These are phyloP conservation scores for Backusella luteola DNA, from an alignment of 192 early-diverging fungal genomes.

Conservation along the genomic window DNA sequence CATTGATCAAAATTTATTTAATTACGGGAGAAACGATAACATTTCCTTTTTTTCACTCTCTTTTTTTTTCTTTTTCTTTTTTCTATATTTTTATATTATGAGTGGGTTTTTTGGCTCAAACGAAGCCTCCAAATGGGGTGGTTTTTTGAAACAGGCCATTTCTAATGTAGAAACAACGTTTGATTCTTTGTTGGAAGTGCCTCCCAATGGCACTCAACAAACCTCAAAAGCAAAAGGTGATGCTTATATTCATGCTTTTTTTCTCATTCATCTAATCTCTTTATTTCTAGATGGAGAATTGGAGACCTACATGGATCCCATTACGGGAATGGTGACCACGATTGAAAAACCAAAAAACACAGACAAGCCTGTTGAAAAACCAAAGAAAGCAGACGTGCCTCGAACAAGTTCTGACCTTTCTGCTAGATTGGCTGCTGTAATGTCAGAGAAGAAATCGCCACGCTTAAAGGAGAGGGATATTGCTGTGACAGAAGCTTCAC, in stretches of 20 bases:
- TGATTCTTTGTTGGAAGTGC: slow-evolving; percentile 65
- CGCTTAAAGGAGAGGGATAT: background rate
- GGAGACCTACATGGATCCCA: slow-evolving; percentile 46
- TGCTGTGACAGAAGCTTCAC: background rate
- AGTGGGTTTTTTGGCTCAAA: slow-evolving; percentile 24
- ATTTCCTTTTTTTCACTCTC: background rate
- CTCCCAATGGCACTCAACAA: background rate
- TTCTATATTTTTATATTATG: background rate
- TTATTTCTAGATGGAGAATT: slow-evolving; percentile 10
- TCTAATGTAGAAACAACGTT: slow-evolving; percentile 73
- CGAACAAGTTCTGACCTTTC: slow-evolving; percentile 41
- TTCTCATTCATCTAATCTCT: background rate
- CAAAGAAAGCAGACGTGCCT: slow-evolving; percentile 5
- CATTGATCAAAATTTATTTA: background rate
- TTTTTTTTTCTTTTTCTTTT: background rate
- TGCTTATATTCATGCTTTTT: background rate
- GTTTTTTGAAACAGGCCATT: slow-evolving; percentile 71
- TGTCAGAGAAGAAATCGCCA: slow-evolving; percentile 35
- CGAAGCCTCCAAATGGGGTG: slow-evolving; percentile 49
- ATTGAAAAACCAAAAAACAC: slow-evolving; percentile 23
- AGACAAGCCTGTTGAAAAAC: background rate
- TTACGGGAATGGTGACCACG: slow-evolving; percentile 49
- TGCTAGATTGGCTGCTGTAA: slow-evolving; percentile 48
- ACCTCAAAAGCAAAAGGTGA: background rate
- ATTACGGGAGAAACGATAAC: background rate